Base-by-base conservation (phyloP, 2,329 filamentous ascomycete species). In the Apiospora arundinis region DNA sequence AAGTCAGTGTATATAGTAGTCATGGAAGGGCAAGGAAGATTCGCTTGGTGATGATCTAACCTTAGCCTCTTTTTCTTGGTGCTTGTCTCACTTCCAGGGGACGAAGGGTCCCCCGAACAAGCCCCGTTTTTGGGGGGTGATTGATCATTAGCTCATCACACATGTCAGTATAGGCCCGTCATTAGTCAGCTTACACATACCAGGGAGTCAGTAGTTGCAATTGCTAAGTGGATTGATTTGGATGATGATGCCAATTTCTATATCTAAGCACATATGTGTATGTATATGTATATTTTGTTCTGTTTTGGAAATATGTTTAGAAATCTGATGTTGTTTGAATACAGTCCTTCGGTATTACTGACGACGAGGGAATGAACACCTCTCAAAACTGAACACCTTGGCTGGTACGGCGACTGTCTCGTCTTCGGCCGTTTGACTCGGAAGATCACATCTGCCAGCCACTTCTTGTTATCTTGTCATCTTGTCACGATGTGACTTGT, bases 171-270 rank as follows among this genome's bases (percentile, higher is more conserved):
- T 63, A 40, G 32, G 18, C 56, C 56, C 14, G 12, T 3, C 56
- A 63, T 63, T 63, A 63, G 56, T 63, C 56, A 63, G 56, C 56
- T 63, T 63, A 63, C 56, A 63, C 56, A 63, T 63, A n/a, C n/a
- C n/a, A n/a, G n/a, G n/a, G n/a, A n/a, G n/a, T n/a, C n/a, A n/a
- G 28, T 16, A 45, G 3, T 45, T 45, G 9, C 44, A 14, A 45
- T 56, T 56, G 23, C 25, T 14, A 42, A 42, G 12, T 56, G 28
- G 25, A 18, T 9, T 18, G 11, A 18, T 9, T 7, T 6, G 23
- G 23, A 56, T 56, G 49, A 56, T 56, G 49, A 32, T 56, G 25
- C 14, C 49, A 32, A 21, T 56, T 18, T 32, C 25, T 32, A 32
- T 25, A 1, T 49, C 46, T 32, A 32, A 32, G 32, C 6, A 32